A percentile compares a stretch with the other conserved stretches of the same genome.
phyloP scores from a whole-genome alignment of 208 protist species.

The Acanthamoeba royreba region DNA sequence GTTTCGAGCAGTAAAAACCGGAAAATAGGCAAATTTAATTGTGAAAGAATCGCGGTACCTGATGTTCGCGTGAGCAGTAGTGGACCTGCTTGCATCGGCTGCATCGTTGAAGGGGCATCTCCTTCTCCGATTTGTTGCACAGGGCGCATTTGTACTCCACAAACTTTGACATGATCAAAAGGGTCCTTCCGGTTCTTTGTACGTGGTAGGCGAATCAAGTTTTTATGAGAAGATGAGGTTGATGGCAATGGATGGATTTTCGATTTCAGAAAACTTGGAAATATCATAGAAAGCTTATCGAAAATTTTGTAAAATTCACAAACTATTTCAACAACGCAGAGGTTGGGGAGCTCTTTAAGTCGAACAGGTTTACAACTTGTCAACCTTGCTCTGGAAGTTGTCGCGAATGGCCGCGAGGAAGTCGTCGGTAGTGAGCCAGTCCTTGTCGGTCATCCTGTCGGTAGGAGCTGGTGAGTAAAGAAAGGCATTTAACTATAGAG shows the following conservation, averaged over 20 bases:
- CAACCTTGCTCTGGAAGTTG: constrained; percentile 55
- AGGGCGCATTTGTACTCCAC: background rate
- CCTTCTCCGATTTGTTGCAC: background rate
- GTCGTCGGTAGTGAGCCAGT: constrained; percentile 76
- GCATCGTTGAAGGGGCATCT: background rate
- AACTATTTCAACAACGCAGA: background rate
- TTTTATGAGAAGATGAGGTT: too few relatives aligned
- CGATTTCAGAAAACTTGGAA: too few relatives aligned
- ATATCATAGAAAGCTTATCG: too few relatives aligned
- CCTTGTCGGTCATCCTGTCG: constrained; percentile 46
- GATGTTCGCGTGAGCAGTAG: background rate
- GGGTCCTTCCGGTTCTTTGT: too few relatives aligned
- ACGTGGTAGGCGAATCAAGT: too few relatives aligned
- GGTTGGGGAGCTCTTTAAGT: background rate
- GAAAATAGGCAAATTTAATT: too few relatives aligned
- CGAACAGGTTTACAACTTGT: background rate
- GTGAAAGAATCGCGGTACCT: background rate
- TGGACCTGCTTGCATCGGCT: constrained; percentile 17
- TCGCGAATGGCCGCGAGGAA: constrained; percentile 73
- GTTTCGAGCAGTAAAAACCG: too few relatives aligned
- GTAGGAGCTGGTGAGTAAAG: background rate
- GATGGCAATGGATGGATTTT: too few relatives aligned
- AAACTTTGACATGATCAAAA: too few relatives aligned
- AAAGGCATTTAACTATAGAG: background rate
- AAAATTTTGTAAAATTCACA: too few relatives aligned